Evolutionary conservation across 2,329 filamentous ascomycete species (phyloP).

Genomic region (Penicillium sp.): DNA sequence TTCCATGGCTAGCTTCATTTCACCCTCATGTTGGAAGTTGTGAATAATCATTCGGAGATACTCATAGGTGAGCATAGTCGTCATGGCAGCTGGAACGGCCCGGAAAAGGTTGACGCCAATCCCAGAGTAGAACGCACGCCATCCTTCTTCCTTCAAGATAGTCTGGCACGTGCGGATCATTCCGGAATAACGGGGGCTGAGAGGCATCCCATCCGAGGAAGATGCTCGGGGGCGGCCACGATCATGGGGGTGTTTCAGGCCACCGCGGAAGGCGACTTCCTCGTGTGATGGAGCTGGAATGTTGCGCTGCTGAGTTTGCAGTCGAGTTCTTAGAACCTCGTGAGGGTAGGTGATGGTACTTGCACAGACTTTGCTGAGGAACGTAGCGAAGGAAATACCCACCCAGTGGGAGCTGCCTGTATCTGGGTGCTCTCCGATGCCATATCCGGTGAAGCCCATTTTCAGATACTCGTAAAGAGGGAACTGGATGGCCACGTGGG

Average conservation of each 20-base stretch:
- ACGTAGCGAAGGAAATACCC: conserved; percentile 83
- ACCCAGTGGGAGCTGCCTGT: conserved; percentile 69
- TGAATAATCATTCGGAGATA: conserved; percentile 61
- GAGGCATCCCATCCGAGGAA: conserved; percentile 59
- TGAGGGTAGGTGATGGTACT: conserved; percentile 96
- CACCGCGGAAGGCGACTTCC: conserved; percentile 51
- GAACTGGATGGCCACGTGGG: conserved; percentile 96
- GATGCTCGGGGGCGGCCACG: conserved; percentile 45
- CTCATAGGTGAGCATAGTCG: conserved; percentile 97
- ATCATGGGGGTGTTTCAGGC: conserved; percentile 43
- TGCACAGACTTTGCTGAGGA: conserved; percentile 90
- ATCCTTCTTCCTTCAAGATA: conserved; percentile 88
- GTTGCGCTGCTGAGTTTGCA: conserved; percentile 88
- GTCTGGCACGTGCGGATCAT: conserved; percentile 78
- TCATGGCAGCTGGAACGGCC: conserved; percentile 90
- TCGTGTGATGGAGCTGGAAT: conserved; percentile 48
- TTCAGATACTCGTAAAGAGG: conserved; percentile 94
- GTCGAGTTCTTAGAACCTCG: conserved; percentile 87
- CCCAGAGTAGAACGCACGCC: conserved; percentile 94
- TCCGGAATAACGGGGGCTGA: conserved; percentile 66
- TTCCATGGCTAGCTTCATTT: conserved; percentile 25
- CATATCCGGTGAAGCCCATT: conserved; percentile 81
- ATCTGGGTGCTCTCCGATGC: conserved; percentile 73
- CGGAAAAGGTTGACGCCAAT: conserved; percentile 98
- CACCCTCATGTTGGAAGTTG: conserved; percentile 55